Evolutionary conservation across 2,329 filamentous ascomycete species (phyloP).

Genomic region (Aspergillus ochraceoroseus): DNA sequence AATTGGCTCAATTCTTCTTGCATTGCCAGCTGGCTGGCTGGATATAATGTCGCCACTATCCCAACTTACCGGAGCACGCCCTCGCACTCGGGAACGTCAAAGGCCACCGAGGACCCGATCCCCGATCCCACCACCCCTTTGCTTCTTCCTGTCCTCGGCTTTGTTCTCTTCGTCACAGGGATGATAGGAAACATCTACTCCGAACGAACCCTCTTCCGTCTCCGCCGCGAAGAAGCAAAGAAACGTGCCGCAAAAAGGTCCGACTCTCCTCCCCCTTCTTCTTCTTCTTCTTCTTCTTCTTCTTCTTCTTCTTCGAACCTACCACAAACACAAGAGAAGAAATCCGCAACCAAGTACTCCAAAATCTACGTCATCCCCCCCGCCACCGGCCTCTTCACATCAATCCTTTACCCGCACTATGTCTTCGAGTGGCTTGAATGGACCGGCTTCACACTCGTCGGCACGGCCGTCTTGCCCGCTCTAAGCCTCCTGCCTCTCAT

Average conservation of each 20-base stretch:
- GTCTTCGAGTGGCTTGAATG: conserved; percentile 97
- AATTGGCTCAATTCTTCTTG: conserved; percentile 75
- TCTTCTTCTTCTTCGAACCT: too few species aligned
- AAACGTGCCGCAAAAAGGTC: too few species aligned
- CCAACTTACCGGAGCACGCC: neutral
- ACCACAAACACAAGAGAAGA: too few species aligned
- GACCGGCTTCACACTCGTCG: conserved; percentile 72
- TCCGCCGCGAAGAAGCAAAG: conserved; percentile 63
- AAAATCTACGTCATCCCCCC: conserved; percentile 86
- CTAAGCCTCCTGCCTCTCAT: neutral
- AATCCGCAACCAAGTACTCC: conserved; percentile 49
- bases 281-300: too few species aligned
- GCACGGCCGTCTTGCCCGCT: conserved; percentile 31
- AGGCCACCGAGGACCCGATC: too few species aligned
- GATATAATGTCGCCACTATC: conserved; percentile 57
- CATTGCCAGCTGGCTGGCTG: conserved; percentile 74
- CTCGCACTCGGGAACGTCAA: too few species aligned
- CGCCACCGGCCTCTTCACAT: conserved; percentile 72
- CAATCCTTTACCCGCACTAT: conserved; percentile 87
- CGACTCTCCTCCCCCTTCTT: conserved; percentile 34
- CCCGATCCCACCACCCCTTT: neutral
- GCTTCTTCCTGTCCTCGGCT: conserved; percentile 54
- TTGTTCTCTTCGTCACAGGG: conserved; percentile 70
- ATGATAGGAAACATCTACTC: conserved; percentile 79
- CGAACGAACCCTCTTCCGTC: conserved; percentile 83